Base-by-base conservation (phyloP, 2,329 filamentous ascomycete genomes). In the Colletotrichum camelliae region DNA sequence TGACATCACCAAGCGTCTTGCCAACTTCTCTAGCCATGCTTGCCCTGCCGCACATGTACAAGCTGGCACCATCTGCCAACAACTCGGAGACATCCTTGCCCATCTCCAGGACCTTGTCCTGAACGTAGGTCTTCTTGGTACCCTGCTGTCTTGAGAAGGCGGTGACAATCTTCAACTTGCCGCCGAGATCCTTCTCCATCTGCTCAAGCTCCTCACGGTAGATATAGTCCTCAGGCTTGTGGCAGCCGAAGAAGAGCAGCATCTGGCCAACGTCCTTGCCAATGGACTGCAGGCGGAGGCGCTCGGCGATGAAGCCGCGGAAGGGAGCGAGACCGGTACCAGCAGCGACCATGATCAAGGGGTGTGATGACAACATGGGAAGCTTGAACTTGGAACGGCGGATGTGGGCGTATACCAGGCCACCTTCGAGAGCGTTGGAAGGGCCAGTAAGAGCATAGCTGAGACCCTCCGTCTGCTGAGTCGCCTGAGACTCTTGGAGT, bases 281-380 rank as follows among this genome's bases (percentile, higher is more conserved):
- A 2, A 86, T 78, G 43, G 84, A 78, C 16, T 88, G 81, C 82
- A 89, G 86, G 29, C 85, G 85, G 29, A 82, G 81, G 2, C 86
- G 83, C 75, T 88, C 86, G 24, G 83, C 67, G 39, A 80, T 72
- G 72, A 83, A 83, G 12, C 79, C 82, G 1, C 81, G 80, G 78
- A 83, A 82, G 0, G 88, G 88, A 1, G 88, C 88, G 15, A 90
- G 81, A 16, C 89, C 89, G 0, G 88, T 89, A 4, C 89, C 89
- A 0, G 89, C 85, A 0, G 82, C 87, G 6, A 89, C 83, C 84
- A 90, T 88, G 71, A 91, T 83, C 13, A 91, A 81, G 0, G 89
- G 88, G 1, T 84, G 86, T 5, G 84, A 80, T 1, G 78, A 65
- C 3, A 83, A 79, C 33, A 82, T 78, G 0, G 87, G 88, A 2